A percentile compares a stretch with the other conserved stretches of the same genome.
Conservation (phyloP, 495 filamentous ascomycete species). For the Rhizodiscina lignyota region DNA sequence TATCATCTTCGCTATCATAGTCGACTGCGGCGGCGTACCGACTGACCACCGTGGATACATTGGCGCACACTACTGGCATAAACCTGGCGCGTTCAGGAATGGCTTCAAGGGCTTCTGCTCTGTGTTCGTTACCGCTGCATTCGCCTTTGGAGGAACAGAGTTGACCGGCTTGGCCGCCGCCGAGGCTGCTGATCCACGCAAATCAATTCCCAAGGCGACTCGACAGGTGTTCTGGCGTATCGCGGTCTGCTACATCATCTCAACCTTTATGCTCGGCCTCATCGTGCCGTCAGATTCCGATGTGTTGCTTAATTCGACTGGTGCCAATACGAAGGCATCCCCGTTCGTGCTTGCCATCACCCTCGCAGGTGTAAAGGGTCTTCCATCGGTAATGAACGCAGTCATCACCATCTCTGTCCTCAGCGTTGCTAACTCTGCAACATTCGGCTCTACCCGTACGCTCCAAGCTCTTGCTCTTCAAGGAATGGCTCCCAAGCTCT, state of each 20-base stretch:
- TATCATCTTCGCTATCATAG: conserved; percentile 22
- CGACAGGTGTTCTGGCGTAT: conserved; percentile 34
- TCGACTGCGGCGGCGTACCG: conserved; percentile 16
- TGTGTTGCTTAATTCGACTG: conserved; percentile 12
- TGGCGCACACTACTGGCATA: conserved; percentile 31
- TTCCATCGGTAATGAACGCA: conserved; percentile 19
- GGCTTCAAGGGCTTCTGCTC: conserved; percentile 53
- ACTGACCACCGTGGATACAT: conserved; percentile 19
- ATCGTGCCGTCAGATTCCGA: conserved; percentile 14
- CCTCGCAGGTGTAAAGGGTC: conserved; percentile 16
- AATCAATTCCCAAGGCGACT: conserved; percentile 26
- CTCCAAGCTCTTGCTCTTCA: conserved; percentile 20
- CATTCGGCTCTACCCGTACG: conserved; percentile 20
- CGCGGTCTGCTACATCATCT: conserved; percentile 24
- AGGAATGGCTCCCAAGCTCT: conserved; percentile 19
- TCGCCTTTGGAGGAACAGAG: conserved; percentile 48
- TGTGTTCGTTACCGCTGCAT: conserved; percentile 50
- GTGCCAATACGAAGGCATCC: conserved; percentile 9
- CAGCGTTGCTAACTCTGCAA: conserved; percentile 19
- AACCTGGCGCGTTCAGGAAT: conserved; percentile 45
- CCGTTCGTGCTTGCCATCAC: conserved; percentile 20
- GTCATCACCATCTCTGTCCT: conserved; percentile 21
- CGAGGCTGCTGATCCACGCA: conserved; percentile 27
- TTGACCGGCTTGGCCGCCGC: conserved; percentile 30
- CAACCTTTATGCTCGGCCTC: conserved; percentile 17